Evolutionary conservation across 306 rosid genomes (phyloP).

Genomic region (Prunus salicina): DNA sequence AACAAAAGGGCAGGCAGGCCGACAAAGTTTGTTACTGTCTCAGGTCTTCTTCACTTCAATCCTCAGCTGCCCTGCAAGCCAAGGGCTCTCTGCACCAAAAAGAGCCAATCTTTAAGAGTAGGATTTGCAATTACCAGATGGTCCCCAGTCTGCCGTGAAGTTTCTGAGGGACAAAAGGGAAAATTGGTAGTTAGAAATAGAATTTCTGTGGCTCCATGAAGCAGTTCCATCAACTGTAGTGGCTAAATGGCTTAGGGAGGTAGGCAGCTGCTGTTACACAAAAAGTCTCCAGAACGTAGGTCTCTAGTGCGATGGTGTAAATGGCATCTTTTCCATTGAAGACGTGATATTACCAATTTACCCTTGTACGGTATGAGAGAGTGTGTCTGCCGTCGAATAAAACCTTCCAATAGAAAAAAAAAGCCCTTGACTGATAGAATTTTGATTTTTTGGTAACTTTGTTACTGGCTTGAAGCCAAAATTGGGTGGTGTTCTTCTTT

Average conservation of each 20-base stretch:
- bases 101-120: background rate
- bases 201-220: slow-evolving; percentile 12
- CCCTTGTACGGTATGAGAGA: background rate
- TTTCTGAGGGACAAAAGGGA: background rate
- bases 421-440: background rate
- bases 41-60: no score
- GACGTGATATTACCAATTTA: background rate
- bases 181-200: background rate
- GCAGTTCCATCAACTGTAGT: slow-evolving; percentile 29
- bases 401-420: background rate
- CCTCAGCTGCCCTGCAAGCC: no score
- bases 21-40: background rate
- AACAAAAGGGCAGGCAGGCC: background rate
- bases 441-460: background rate
- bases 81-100: no score
- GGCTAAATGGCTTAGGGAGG: slow-evolving; percentile 33
- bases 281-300: slow-evolving; percentile 52
- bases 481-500: slow-evolving; percentile 23
- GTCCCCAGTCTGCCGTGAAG: background rate
- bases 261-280: slow-evolving; percentile 26
- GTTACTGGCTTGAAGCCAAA: slow-evolving; percentile 24
- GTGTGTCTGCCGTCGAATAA: background rate
- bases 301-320: slow-evolving; percentile 50
- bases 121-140: background rate
- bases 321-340: slow-evolving; percentile 31